Evolutionary conservation across 805 yeast genomes (phyloP), one percentile per base, ranked within the genome.

Genomic region (Aciculoconidium aculeatum): DNA sequence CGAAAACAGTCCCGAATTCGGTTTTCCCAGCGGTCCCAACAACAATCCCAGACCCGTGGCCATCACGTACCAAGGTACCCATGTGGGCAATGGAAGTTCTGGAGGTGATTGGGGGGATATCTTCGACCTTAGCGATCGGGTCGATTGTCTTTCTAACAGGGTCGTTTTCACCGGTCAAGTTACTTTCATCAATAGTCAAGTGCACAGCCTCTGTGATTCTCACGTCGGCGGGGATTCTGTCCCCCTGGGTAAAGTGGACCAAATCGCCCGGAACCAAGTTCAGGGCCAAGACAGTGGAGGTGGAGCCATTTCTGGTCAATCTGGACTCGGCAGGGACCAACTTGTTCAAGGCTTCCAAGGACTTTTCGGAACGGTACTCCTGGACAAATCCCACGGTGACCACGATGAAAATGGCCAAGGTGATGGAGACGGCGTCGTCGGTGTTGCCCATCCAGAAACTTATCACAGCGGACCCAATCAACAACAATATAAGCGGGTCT

Each of bases 41-140:
- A 10, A 92, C 98, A 23, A 92, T 70, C 39, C 98, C 99, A 2
- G 81, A 49, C 11, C 97, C 99, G 45, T 83, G 88, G 16, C 99
- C 99, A 51, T 86, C 94, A 45, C 96, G 77, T 5, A 92, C 97
- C 44, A 92, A 66, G 2, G 99, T 92, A 30, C 99, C 98, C 98
- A 92, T 92, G 52, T 75, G 90, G 2, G 95, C 97, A 38, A 87
- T 82, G 35, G 79, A 77, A 11, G 63, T 60, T 49, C 96, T 77
- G 32, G 80, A 82, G 32, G 78, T 74, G 26, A 82, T 65, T 11
- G 85, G 75, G 10, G 75, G 59, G 12, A 49, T 55, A 24, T 50
- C 46, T 20, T 27, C 28, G 3, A 52, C 39, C 3, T 65, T 12
- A 12, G 39, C 26, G 3, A 80, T 62, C 2, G 70, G 55, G 3